phyloP scores from a whole-genome alignment of 768 basidiomycete genomes.

The Solioccasus polychromus region DNA sequence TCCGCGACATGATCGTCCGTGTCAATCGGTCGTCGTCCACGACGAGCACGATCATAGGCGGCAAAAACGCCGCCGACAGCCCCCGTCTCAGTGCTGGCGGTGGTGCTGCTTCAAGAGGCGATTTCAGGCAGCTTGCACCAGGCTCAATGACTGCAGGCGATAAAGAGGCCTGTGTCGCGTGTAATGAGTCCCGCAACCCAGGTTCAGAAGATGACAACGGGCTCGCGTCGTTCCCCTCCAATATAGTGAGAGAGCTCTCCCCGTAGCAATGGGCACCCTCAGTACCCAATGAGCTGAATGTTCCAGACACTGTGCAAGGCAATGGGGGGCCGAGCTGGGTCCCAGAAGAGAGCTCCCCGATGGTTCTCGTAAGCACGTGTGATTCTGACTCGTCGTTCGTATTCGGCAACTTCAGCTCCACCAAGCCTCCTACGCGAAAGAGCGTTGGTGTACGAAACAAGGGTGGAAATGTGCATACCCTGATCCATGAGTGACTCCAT shows the following conservation, averaged over 20 bases:
- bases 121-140: slow-evolving; percentile 10
- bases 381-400: slow-evolving; percentile 29
- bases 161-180: background rate
- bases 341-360: slow-evolving; percentile 41
- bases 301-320: slow-evolving; percentile 3
- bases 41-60: slow-evolving; percentile 64
- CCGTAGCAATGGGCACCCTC: background rate
- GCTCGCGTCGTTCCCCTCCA: slow-evolving; percentile 4
- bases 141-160: slow-evolving; percentile 3
- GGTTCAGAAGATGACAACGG: slow-evolving; percentile 4
- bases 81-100: slow-evolving; percentile 12
- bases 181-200: slow-evolving; percentile 1
- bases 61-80: slow-evolving; percentile 36
- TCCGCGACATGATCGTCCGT: slow-evolving; percentile 74
- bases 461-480: slow-evolving; percentile 30
- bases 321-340: slow-evolving; percentile 29
- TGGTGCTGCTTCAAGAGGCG: slow-evolving; percentile 10
- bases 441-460: background rate
- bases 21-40: slow-evolving; percentile 85
- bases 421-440: slow-evolving; percentile 45
- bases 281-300: background rate
- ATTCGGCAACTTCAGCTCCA: slow-evolving; percentile 52
- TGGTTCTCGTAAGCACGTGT: slow-evolving; percentile 40
- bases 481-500: slow-evolving; percentile 70
- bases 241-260: background rate